phyloP scores from a whole-genome alignment of 805 yeast genomes.

The Nakazawaea sp. region DNA sequence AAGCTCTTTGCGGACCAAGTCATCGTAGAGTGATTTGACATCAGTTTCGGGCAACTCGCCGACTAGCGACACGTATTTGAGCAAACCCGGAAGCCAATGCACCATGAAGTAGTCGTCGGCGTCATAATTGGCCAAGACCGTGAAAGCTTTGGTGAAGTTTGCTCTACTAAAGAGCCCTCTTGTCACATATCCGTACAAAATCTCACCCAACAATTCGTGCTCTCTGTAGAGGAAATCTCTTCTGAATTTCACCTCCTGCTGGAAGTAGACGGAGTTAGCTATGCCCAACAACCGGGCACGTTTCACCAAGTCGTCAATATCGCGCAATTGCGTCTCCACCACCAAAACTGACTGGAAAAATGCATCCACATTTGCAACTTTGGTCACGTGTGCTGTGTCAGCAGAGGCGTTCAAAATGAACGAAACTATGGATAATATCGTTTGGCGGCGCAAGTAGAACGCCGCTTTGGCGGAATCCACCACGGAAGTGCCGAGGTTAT shows the following conservation, averaged over 20 bases:
- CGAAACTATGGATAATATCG: conserved; percentile 60
- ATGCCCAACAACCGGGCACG: conserved; percentile 49
- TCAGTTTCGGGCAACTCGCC: conserved; percentile 27
- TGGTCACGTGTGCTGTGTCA: conserved; percentile 3
- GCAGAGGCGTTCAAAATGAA: conserved; percentile 24
- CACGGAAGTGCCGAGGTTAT: conserved; percentile 38
- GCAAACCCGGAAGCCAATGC: conserved; percentile 58
- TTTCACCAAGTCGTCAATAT: conserved; percentile 45
- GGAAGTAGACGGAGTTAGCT: conserved; percentile 34
- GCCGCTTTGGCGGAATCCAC: conserved; percentile 60
- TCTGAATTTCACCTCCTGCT: conserved; percentile 45
- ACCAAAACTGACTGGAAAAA: conserved; percentile 48
- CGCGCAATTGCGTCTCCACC: conserved; percentile 50
- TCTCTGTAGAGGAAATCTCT: conserved; percentile 56
- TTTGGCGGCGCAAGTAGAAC: conserved; percentile 64
- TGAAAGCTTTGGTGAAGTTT: conserved; percentile 32
- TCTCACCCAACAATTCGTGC: conserved; percentile 68
- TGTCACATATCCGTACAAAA: conserved; percentile 45
- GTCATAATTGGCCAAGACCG: conserved; percentile 39
- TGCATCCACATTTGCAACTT: conserved; percentile 25
- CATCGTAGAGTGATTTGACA: conserved; percentile 29
- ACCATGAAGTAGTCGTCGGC: conserved; percentile 59
- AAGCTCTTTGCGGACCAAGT: conserved; percentile 23
- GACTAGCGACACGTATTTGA: conserved; percentile 36
- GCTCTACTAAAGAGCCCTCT: conserved; percentile 26